phyloP scores from a whole-genome alignment of 2,329 filamentous ascomycete species.

The Hypocreales sp. region DNA sequence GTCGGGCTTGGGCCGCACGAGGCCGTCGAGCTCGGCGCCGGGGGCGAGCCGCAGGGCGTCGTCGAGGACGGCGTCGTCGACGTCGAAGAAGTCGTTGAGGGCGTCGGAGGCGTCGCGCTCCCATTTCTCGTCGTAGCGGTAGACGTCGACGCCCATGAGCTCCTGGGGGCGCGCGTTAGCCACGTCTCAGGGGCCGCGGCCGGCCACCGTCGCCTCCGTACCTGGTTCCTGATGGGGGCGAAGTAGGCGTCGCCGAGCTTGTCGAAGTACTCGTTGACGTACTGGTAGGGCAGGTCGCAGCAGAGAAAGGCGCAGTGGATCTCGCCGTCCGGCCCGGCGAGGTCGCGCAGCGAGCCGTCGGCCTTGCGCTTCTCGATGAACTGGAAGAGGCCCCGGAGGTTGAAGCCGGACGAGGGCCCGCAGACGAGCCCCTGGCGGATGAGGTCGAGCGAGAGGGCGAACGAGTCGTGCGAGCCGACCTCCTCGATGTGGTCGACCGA shows the following conservation, averaged over 20 bases:
- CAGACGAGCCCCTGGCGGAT: conserved; percentile 41
- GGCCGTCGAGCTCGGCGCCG: conserved; percentile 1
- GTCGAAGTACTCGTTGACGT: conserved; percentile 43
- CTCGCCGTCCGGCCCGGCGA: conserved; percentile 27
- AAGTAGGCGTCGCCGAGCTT: conserved; percentile 34
- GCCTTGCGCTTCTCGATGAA: conserved; percentile 32
- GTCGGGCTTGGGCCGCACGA: conserved; percentile 8
- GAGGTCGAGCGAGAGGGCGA: conserved; percentile 33
- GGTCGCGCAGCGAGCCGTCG: conserved; percentile 23
- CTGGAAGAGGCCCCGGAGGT: conserved; percentile 33
- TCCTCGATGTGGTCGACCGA: conserved; percentile 40
- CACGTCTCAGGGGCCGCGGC: background rate
- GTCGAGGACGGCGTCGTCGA: conserved; percentile 4
- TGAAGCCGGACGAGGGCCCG: conserved; percentile 46
- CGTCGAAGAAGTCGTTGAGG: conserved; percentile 16
- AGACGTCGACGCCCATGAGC: conserved; percentile 28
- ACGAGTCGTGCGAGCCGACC: conserved; percentile 39
- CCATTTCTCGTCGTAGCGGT: conserved; percentile 38
- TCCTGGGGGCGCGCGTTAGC: conserved; percentile 13
- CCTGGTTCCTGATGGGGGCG: conserved; percentile 29
- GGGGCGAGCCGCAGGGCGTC: conserved; percentile 4
- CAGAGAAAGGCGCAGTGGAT: conserved; percentile 43
- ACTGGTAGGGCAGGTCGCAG: conserved; percentile 49
- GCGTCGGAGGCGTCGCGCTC: conserved; percentile 24
- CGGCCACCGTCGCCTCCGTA: conserved; percentile 3